Evolutionary conservation across 768 basidiomycete genomes (phyloP), one percentile per base, ranked within the genome.

Genomic region (Vishniacozyma victoriae): DNA sequence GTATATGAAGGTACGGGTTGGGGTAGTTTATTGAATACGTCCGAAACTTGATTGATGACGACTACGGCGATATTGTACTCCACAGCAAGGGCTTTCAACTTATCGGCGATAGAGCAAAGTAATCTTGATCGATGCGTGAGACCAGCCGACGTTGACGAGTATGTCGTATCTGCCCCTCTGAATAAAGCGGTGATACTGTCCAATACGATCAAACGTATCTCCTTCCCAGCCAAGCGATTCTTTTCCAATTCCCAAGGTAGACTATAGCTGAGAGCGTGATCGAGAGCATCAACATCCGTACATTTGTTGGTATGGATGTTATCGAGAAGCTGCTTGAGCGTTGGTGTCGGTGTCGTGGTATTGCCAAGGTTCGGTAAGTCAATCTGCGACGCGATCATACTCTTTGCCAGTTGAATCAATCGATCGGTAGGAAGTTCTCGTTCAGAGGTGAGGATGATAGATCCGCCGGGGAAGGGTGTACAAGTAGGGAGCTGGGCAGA

Each of bases 181-280:
- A 96, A 86, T 14, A 95, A 78, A 39, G 92, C 87, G 0, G 85
- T 82, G 35, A 99, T 76, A 0, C 89, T 84, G 72, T 99, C 95
- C 50, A 99, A 79, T 45, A 99, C 73, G 41, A 99, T 59, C 13
- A 96, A 77, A 46, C 80, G 83, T 25, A 95, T 75, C 0, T 87
- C 88, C 53, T 68, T 43, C 14, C 88, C 74, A 33, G 83, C 76
- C 41, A 79, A 74, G 24, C 79, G 59, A 43, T 88, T 74, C 41
- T 13, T 41, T 23, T 14, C 23, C 18, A 20, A 14, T 14, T 23
- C 9, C 41, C 41, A 13, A 0, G 75, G 74, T 0, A 72, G 43
- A 27, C 57, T 54, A 54, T 75, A 75, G 2, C 61, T 60, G n/a
- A 76, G 46, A 19, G 71, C 64, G 44, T 73, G 69, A 14, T 72